A percentile compares a stretch with the other conserved stretches of the same genome.
phyloP scores from a whole-genome alignment of 2,329 filamentous ascomycete species.

The Ophiostoma populinum region DNA sequence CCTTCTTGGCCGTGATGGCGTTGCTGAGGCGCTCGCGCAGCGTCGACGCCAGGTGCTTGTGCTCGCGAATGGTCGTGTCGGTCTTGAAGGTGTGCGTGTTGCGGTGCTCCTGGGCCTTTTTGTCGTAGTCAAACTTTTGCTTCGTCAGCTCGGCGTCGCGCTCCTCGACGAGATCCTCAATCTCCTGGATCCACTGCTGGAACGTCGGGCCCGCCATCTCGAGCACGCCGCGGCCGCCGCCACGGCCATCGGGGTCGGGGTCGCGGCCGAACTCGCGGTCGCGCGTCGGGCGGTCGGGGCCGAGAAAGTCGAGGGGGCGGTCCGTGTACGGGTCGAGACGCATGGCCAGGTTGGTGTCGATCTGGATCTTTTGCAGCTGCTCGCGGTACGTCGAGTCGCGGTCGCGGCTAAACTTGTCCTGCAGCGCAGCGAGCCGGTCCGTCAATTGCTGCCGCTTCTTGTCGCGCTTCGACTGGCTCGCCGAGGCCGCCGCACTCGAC shows the following conservation, averaged over 20 bases:
- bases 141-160: constrained; percentile 69
- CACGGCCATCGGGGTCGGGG: constrained; percentile 18
- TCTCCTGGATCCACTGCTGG: constrained; percentile 64
- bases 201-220: constrained; percentile 73
- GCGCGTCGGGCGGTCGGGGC: constrained; percentile 15
- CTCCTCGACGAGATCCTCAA: constrained; percentile 77
- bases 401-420: constrained; percentile 62
- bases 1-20: constrained; percentile 45
- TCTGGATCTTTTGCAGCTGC: constrained; percentile 80
- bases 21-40: constrained; percentile 52
- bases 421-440: constrained; percentile 61
- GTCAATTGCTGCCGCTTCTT: constrained; percentile 71
- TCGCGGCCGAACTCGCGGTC: constrained; percentile 20
- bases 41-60: constrained; percentile 39
- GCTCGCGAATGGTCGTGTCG: constrained; percentile 45
- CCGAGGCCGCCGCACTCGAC: too few relatives aligned
- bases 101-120: constrained; percentile 40
- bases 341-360: constrained; percentile 73
- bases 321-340: constrained; percentile 64
- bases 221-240: constrained; percentile 35
- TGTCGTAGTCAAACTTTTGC: constrained; percentile 53
- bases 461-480: constrained; percentile 59
- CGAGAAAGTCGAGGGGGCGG: constrained; percentile 22
- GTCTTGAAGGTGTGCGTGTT: constrained; percentile 44
- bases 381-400: constrained; percentile 73